Percentiles rank a stretch among this genome's conserved stretches.
These are phyloP conservation scores for Wickerhamiella sorbophila DNA, from an alignment of 805 yeast species.

Conservation along the genomic window DNA sequence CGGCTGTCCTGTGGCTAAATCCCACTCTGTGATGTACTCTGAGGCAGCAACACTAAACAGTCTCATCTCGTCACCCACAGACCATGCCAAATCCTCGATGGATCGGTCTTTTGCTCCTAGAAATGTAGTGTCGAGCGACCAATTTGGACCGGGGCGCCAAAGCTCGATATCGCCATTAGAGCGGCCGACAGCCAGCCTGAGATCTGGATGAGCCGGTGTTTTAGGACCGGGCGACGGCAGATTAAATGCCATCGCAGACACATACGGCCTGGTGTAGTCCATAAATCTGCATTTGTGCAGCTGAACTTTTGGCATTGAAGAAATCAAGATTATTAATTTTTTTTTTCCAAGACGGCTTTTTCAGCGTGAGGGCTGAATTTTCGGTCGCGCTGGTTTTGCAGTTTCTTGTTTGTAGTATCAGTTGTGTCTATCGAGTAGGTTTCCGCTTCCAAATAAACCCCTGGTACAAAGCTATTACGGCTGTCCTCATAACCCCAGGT, in stretches of 20 bases:
- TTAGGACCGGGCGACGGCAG: slow-evolving; percentile 32
- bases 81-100: slow-evolving; percentile 83
- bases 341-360: background rate
- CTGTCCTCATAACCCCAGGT: too few species aligned
- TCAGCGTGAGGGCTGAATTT: background rate
- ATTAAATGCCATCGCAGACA: slow-evolving; percentile 70
- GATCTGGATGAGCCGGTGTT: slow-evolving; percentile 33
- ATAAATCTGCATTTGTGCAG: slow-evolving; percentile 87
- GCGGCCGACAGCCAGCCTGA: slow-evolving; percentile 82
- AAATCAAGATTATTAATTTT: background rate
- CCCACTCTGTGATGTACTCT: slow-evolving; percentile 85
- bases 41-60: slow-evolving; percentile 92
- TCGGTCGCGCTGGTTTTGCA: background rate
- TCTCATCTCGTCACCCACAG: slow-evolving; percentile 39
- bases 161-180: slow-evolving; percentile 91
- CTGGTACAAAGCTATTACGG: too few species aligned
- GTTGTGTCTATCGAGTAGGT: too few species aligned
- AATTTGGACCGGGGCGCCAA: slow-evolving; percentile 70
- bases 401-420: background rate
- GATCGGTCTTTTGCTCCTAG: slow-evolving; percentile 74
- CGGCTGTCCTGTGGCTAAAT: slow-evolving; percentile 58
- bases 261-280: slow-evolving; percentile 72
- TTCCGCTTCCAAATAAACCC: too few species aligned
- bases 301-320: slow-evolving; percentile 33
- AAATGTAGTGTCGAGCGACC: slow-evolving; percentile 63